Evolutionary conservation across 75 land plant genomes (phyloP).

Genomic region (Cryptomeria japonica): DNA sequence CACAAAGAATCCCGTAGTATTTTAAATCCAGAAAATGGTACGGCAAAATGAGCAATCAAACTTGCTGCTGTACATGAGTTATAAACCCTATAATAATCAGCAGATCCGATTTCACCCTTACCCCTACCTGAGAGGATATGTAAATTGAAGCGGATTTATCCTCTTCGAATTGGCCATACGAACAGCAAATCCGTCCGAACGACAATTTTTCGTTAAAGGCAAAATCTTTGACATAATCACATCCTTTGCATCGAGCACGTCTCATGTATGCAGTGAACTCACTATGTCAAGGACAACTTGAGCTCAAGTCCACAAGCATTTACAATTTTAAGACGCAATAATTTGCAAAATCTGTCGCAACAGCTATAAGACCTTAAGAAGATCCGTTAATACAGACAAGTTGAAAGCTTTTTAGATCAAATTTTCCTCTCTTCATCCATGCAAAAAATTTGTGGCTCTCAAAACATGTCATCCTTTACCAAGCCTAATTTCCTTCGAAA

Average conservation of each 20-base stretch:
- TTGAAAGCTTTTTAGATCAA: neutral
- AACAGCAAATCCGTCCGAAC: conserved; percentile 8
- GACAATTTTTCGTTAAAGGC: neutral
- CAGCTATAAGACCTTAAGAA: no score
- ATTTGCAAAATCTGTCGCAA: neutral
- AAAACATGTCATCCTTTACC: no score
- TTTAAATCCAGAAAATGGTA: no score
- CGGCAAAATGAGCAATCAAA: neutral
- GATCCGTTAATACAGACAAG: neutral
- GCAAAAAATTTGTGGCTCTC: no score
- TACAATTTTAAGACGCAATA: neutral
- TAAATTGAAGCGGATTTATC: conserved; percentile 2
- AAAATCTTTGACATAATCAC: neutral
- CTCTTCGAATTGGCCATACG: conserved; percentile 6
- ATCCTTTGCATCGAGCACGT: conserved; percentile 3
- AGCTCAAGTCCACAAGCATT: neutral
- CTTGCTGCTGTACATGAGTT: neutral
- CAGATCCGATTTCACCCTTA: neutral
- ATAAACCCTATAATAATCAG: neutral
- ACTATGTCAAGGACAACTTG: conserved; percentile 1
- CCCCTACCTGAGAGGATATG: neutral
- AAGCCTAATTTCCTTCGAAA: no score
- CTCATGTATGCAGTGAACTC: conserved; percentile 5
- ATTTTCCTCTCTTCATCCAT: neutral
- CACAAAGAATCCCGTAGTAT: neutral